Conservation (phyloP, 495 filamentous ascomycete species). For the Aspergillus bertholletiae region DNA sequence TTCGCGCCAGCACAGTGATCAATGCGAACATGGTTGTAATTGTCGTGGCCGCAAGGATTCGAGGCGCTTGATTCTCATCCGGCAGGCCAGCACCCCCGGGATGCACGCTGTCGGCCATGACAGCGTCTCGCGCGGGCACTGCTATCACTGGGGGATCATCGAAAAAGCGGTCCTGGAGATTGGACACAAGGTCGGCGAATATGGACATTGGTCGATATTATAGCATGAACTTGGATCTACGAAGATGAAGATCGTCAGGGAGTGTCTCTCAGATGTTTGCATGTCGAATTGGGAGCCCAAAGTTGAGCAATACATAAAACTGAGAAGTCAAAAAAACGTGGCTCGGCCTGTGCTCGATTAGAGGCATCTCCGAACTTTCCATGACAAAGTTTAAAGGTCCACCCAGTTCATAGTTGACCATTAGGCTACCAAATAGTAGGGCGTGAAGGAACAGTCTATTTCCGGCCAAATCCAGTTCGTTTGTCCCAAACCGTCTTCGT, state of each 20-base stretch:
- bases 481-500: neutral
- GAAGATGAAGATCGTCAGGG: neutral
- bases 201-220: neutral
- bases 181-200: neutral
- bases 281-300: neutral
- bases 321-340: neutral
- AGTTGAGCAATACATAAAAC: neutral
- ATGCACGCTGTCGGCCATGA: conserved; percentile 13
- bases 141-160: neutral
- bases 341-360: neutral
- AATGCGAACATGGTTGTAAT: conserved; percentile 30
- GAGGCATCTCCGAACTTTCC: neutral
- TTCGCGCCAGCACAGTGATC: conserved; percentile 20
- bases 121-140: neutral
- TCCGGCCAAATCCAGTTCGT: neutral
- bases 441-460: neutral
- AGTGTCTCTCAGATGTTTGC: too few species aligned
- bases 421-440: neutral
- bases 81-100: conserved; percentile 16
- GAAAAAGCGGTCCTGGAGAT: neutral
- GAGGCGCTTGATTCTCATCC: conserved; percentile 27
- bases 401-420: neutral
- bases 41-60: conserved; percentile 31
- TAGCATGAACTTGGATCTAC: neutral
- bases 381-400: neutral